A percentile compares a stretch with the other conserved stretches of the same genome.
Conservation (phyloP, 2,329 filamentous ascomycete species). For the Hymenoscyphus infarciens region DNA sequence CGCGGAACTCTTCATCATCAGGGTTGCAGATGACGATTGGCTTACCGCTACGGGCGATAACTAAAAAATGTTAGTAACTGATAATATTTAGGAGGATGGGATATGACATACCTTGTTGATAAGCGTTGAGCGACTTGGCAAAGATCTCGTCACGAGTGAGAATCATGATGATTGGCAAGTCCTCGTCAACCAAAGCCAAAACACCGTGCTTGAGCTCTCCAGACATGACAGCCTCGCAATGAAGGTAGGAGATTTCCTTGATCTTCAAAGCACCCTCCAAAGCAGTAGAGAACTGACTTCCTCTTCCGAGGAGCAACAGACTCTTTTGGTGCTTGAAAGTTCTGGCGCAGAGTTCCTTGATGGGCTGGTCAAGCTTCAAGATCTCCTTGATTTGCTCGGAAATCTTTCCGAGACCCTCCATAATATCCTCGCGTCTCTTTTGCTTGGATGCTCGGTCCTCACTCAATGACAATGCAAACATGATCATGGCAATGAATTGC, state of each 20-base stretch:
- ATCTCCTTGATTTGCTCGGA: constrained; percentile 91
- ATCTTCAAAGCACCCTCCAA: constrained; percentile 98
- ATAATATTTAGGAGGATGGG: not conserved
- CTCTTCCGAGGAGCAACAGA: constrained; percentile 86
- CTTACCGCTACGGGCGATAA: constrained; percentile 91
- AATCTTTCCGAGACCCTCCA: constrained; percentile 84
- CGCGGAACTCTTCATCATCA: constrained; percentile 81
- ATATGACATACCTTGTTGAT: constrained; percentile 77
- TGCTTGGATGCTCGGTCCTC: constrained; percentile 96
- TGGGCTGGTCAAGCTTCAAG: constrained; percentile 83
- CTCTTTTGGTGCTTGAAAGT: constrained; percentile 98
- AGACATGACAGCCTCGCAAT: constrained; percentile 99
- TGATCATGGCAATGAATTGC: constrained; percentile 99
- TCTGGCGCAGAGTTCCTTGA: constrained; percentile 90
- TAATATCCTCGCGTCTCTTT: constrained; percentile 89
- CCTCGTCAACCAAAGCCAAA: constrained; percentile 93
- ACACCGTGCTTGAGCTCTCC: constrained; percentile 99
- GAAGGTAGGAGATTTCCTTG: constrained; percentile 99
- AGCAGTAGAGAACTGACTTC: constrained; percentile 94
- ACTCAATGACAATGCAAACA: constrained; percentile 95
- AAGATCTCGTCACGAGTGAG: constrained; percentile 94
- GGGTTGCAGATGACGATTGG: constrained; percentile 99
- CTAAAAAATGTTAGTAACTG: constrained; percentile 45
- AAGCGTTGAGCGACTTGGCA: constrained; percentile 98
- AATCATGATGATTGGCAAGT: constrained; percentile 99